phyloP scores from a whole-genome alignment of 441 rosid genomes.

The Populus hybrid region DNA sequence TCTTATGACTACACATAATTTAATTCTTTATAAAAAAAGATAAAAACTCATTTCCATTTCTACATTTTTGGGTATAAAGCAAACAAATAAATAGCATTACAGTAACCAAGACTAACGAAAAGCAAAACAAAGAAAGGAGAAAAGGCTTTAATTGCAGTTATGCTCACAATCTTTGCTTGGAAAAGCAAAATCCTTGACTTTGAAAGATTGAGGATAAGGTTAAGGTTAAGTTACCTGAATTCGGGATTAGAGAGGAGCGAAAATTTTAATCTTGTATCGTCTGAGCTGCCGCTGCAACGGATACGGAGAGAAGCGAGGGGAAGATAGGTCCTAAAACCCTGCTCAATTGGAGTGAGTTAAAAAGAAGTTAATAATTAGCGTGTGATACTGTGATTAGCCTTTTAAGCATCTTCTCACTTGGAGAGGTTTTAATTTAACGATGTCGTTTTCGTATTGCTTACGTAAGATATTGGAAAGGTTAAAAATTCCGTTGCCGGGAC shows the following conservation, averaged over 20 bases:
- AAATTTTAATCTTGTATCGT: not conserved
- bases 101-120: not conserved
- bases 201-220: not conserved
- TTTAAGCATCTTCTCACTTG: not conserved
- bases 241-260: not conserved
- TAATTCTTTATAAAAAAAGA: not conserved
- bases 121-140: not conserved
- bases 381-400: no score
- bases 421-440: not conserved
- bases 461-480: not conserved
- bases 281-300: not conserved
- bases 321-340: not conserved
- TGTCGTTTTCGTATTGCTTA: not conserved
- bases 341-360: not conserved
- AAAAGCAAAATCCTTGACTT: not conserved
- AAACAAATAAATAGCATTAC: not conserved
- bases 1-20: not conserved
- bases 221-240: not conserved
- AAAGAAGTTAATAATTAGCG: no score
- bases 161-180: not conserved
- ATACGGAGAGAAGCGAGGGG: not conserved
- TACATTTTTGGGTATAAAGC: not conserved
- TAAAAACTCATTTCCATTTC: not conserved
- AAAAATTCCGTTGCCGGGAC: constrained; percentile 65
- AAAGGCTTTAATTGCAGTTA: not conserved